These are phyloP conservation scores for Pseudotsuga menziesii DNA, from an alignment of 75 land plant species.

Conservation along the genomic window DNA sequence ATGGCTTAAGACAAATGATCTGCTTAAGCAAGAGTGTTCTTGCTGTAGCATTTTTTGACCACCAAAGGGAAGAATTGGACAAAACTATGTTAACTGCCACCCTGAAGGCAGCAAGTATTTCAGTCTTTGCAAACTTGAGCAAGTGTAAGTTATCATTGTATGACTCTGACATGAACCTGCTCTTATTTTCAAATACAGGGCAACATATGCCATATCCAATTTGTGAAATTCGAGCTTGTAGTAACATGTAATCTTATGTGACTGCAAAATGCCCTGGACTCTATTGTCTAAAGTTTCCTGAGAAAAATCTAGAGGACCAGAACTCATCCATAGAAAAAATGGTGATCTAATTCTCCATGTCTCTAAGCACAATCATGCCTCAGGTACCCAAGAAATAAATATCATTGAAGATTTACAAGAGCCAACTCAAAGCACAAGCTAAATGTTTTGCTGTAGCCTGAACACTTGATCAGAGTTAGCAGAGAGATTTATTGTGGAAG, in stretches of 20 bases:
- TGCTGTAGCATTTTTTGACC: too few relatives aligned
- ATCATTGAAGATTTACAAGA: slow-evolving; percentile 1
- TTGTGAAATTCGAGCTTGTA: too few relatives aligned
- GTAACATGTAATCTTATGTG: too few relatives aligned
- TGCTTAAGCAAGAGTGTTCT: neutral
- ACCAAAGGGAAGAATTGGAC: neutral
- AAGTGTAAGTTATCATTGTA: too few relatives aligned
- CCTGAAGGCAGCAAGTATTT: too few relatives aligned
- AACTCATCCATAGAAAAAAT: neutral
- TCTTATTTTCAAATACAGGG: too few relatives aligned
- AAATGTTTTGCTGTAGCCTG: slow-evolving; percentile 31
- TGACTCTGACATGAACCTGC: too few relatives aligned
- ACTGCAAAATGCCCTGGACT: neutral
- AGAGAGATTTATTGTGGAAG: slow-evolving; percentile 36
- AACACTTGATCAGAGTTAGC: slow-evolving; percentile 28
- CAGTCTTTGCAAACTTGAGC: too few relatives aligned
- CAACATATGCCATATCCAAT: too few relatives aligned
- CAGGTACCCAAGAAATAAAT: neutral
- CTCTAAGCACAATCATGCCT: neutral
- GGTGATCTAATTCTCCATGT: too few relatives aligned
- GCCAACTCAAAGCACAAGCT: too few relatives aligned
- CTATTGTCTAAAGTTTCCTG: neutral
- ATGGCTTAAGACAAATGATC: slow-evolving; percentile 33
- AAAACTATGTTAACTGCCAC: neutral
- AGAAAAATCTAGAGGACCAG: neutral